phyloP scores from a whole-genome alignment of 208 protist genomes.

The Blechomonas ayalai region DNA sequence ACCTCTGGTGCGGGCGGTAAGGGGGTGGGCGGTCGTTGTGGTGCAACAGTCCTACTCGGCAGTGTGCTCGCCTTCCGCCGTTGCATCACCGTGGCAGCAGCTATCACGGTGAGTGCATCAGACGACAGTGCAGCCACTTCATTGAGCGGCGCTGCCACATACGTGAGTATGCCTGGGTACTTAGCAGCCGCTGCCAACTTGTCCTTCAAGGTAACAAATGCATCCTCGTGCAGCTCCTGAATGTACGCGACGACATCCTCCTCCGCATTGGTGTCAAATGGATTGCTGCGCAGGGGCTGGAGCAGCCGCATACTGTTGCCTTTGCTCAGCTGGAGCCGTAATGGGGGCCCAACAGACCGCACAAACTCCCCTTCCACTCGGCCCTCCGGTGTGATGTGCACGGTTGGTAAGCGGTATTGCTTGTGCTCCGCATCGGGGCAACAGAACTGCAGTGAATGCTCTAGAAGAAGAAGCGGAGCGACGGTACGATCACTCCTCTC shows the following conservation, averaged over 20 bases:
- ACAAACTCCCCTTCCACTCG: conserved; percentile 43
- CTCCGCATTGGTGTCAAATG: conserved; percentile 38
- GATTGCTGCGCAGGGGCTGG: conserved; percentile 35
- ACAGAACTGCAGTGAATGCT: conserved; percentile 30
- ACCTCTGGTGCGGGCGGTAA: conserved; percentile 58
- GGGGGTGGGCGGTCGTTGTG: conserved; percentile 77
- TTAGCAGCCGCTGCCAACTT: conserved; percentile 28
- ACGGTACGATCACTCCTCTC: conserved; percentile 1
- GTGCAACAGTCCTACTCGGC: conserved; percentile 42
- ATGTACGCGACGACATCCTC: conserved; percentile 69
- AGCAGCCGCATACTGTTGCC: conserved; percentile 33
- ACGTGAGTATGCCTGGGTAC: conserved; percentile 17
- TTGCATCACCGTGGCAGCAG: conserved; percentile 22
- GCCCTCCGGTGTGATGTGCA: conserved; percentile 31
- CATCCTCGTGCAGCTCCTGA: conserved; percentile 58
- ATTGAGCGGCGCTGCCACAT: conserved; percentile 44
- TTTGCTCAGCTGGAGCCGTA: conserved; percentile 43
- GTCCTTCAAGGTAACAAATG: conserved; percentile 29
- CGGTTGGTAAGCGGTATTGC: conserved; percentile 48
- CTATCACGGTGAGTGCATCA: conserved; percentile 66
- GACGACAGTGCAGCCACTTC: conserved; percentile 24
- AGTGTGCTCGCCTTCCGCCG: conserved; percentile 25
- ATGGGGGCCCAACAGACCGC: conserved; percentile 19
- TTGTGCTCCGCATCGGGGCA: conserved; percentile 23
- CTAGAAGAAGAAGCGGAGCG: conserved; percentile 50